These are phyloP conservation scores for Ceratocystis colombiana DNA, from an alignment of 2,329 filamentous ascomycete species.

Conservation along the genomic window DNA sequence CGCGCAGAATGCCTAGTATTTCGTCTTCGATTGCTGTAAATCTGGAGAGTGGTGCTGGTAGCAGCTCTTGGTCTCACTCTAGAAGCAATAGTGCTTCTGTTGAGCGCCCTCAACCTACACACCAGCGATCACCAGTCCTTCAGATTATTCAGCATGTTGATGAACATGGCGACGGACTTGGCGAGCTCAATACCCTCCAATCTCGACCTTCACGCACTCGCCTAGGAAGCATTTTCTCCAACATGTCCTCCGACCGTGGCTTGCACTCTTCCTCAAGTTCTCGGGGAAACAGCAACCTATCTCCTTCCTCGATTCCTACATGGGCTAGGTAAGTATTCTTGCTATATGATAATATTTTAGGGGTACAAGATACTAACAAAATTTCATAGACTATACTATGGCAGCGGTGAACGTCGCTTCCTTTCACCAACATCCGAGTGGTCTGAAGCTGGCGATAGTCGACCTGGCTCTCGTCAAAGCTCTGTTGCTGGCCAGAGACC, in stretches of 20 bases:
- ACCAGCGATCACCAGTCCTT: conserved; percentile 31
- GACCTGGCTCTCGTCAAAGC: conserved; percentile 38
- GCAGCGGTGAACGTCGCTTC: conserved; percentile 50
- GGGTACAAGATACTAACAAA: background rate
- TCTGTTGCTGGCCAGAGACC: conserved; percentile 41
- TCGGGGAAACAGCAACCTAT: conserved; percentile 38
- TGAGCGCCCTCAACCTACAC: conserved; percentile 41
- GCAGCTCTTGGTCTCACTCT: conserved; percentile 33
- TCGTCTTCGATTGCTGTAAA: conserved; percentile 42
- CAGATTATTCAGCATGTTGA: conserved; percentile 46
- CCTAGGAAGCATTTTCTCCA: conserved; percentile 41
- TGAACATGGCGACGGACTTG: conserved; percentile 54
- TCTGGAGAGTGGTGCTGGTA: conserved; percentile 21
- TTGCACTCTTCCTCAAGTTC: conserved; percentile 45
- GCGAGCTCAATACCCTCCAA: conserved; percentile 46
- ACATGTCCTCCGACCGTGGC: conserved; percentile 42
- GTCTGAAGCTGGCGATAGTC: conserved; percentile 41
- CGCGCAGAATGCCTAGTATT: conserved; percentile 48
- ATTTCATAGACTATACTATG: conserved; percentile 54
- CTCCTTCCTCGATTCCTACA: conserved; percentile 38
- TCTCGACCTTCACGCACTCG: conserved; percentile 45
- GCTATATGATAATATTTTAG: background rate
- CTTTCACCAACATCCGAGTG: conserved; percentile 41
- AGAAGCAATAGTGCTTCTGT: conserved; percentile 39
- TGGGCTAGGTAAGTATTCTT: conserved; percentile 42